Conservation (phyloP, 1,284 basidiomycete species). For the Cryptococcus depauperatus region DNA sequence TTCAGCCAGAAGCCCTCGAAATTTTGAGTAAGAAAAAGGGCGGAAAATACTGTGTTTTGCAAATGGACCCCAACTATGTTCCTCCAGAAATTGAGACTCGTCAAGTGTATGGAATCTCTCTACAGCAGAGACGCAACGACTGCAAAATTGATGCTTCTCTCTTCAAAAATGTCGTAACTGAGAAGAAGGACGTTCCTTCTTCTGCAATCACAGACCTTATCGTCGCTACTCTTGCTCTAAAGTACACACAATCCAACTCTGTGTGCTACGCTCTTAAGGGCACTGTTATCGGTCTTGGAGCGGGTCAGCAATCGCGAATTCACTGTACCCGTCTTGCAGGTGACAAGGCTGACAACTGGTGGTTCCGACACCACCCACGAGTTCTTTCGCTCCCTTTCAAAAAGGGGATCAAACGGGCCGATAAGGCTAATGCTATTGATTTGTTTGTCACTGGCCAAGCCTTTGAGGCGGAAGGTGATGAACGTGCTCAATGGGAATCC, state of each 20-base stretch:
- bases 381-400: slow-evolving; percentile 86
- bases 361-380: slow-evolving; percentile 92
- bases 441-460: slow-evolving; percentile 87
- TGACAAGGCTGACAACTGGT: slow-evolving; percentile 98
- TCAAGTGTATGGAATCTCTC: slow-evolving; percentile 86
- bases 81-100: slow-evolving; percentile 79
- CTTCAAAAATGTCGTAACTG: slow-evolving; percentile 81
- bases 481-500: slow-evolving; percentile 84
- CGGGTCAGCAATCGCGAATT: slow-evolving; percentile 96
- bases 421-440: slow-evolving; percentile 97
- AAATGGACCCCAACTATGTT: slow-evolving; percentile 78
- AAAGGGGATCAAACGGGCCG: slow-evolving; percentile 92
- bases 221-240: slow-evolving; percentile 90
- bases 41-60: slow-evolving; percentile 95
- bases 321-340: slow-evolving; percentile 98
- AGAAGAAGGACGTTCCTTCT: slow-evolving; percentile 71
- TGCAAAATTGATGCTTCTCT: slow-evolving; percentile 73
- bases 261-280: slow-evolving; percentile 94
- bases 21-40: slow-evolving; percentile 93
- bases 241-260: slow-evolving; percentile 99
- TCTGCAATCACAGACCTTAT: slow-evolving; percentile 76
- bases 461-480: slow-evolving; percentile 65
- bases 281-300: slow-evolving; percentile 89
- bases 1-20: slow-evolving; percentile 78
- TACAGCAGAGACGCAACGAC: slow-evolving; percentile 90